phyloP scores from a whole-genome alignment of 2,329 filamentous ascomycete species.

The Juglanconis oblonga region DNA sequence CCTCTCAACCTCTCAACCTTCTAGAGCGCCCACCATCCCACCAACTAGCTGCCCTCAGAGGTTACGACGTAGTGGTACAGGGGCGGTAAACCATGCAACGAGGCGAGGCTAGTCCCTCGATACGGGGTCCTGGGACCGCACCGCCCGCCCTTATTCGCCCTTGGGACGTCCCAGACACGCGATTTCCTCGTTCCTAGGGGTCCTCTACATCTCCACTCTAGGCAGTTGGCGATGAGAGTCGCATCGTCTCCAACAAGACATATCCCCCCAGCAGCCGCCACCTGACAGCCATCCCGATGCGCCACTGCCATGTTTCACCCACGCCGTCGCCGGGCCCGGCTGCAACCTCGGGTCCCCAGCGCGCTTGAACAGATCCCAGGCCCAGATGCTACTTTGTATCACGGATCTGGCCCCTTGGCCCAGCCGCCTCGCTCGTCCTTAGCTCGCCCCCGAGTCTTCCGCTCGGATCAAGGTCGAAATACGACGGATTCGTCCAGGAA shows the following conservation, averaged over 20 bases:
- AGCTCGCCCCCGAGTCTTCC: slow-evolving; percentile 7
- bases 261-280: background rate
- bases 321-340: slow-evolving; percentile 1
- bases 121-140: background rate
- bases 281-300: background rate
- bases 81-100: background rate
- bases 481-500: slow-evolving; percentile 2
- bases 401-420: background rate
- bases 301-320: background rate
- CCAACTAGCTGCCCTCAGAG: background rate
- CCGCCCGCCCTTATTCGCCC: background rate
- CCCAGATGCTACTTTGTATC: background rate
- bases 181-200: background rate
- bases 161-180: background rate
- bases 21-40: slow-evolving; percentile 1
- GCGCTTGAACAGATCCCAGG: background rate
- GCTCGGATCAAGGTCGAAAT: slow-evolving; percentile 10
- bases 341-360: background rate
- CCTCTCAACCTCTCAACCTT: background rate
- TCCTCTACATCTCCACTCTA: background rate
- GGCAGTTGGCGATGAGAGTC: background rate
- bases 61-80: background rate
- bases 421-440: background rate
- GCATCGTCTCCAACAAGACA: background rate
- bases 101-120: background rate